A percentile compares a stretch with the other conserved stretches of the same genome.
These are phyloP conservation scores for Fusarium irregulare DNA, from an alignment of 2,329 filamentous ascomycete genomes.

Conservation along the genomic window DNA sequence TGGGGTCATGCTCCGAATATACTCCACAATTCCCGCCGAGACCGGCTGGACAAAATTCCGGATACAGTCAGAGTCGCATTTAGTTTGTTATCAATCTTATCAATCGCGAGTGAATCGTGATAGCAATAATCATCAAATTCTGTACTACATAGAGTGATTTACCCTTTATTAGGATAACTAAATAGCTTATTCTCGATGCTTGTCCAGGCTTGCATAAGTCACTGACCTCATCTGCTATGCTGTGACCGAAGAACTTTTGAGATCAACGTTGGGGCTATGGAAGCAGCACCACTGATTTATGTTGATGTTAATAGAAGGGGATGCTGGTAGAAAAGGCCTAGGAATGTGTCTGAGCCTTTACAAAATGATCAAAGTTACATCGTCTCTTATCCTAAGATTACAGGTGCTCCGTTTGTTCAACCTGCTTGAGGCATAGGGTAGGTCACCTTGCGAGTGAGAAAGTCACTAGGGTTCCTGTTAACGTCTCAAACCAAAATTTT, in stretches of 20 bases:
- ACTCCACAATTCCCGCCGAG: conserved; percentile 30
- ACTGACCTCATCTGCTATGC: not conserved
- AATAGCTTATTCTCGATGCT: not conserved
- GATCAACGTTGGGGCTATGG: too few relatives aligned
- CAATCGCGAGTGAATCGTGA: not conserved
- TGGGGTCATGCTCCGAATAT: conserved; percentile 22
- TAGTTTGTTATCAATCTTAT: conserved; percentile 11
- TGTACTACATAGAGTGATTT: not conserved
- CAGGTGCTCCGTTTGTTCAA: not conserved
- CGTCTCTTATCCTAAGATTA: not conserved
- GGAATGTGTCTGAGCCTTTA: not conserved
- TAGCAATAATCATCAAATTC: not conserved
- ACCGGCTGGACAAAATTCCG: conserved; percentile 20
- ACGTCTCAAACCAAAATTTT: not conserved
- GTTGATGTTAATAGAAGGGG: accelerated
- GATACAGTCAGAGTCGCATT: not conserved
- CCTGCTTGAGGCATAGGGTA: not conserved
- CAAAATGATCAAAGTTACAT: not conserved
- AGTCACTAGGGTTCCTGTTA: too few relatives aligned
- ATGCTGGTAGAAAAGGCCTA: too few relatives aligned
- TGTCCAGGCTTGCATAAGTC: not conserved
- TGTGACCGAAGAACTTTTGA: not conserved
- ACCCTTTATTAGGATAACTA: not conserved
- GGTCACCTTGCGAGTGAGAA: not conserved
- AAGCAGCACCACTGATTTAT: not conserved